These are phyloP conservation scores for Amanita jacksonii DNA, from an alignment of 768 basidiomycete species.

Conservation along the genomic window DNA sequence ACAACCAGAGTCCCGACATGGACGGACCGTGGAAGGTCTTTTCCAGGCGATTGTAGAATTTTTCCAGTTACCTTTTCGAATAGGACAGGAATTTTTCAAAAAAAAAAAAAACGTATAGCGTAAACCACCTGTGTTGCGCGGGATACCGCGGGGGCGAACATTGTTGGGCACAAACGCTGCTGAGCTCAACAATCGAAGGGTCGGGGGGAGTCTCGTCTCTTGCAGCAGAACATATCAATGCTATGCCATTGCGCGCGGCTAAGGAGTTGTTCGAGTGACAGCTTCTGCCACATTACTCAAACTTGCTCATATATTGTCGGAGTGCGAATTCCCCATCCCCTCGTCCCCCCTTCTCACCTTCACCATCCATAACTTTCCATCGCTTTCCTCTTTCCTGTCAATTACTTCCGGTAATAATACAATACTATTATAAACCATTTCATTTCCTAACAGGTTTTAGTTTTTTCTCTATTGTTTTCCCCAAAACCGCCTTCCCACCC, in stretches of 20 bases:
- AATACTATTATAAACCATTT: constrained; percentile 16
- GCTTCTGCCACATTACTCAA: constrained; percentile 5
- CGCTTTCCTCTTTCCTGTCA: neutral
- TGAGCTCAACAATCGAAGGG: no score
- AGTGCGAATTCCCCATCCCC: constrained; percentile 30
- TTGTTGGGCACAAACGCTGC: no score
- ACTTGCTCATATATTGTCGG: constrained; percentile 21
- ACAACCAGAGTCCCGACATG: no score
- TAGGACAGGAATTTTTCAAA: no score
- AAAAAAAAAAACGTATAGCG: no score
- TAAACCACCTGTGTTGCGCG: no score
- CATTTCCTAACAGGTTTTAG: constrained; percentile 15
- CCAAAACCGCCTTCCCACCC: constrained; percentile 12
- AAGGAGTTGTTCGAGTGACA: neutral
- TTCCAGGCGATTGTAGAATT: no score
- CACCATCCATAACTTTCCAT: constrained; percentile 20
- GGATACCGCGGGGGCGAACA: no score
- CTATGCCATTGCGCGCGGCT: constrained; percentile 2
- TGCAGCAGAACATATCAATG: no score
- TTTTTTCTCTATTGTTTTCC: constrained; percentile 21
- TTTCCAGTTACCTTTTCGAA: no score
- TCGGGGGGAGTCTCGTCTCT: no score
- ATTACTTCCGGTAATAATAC: constrained; percentile 14
- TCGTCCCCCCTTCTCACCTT: constrained; percentile 30
- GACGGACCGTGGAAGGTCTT: no score